Evolutionary conservation across 768 basidiomycete genomes (phyloP), one percentile per base, ranked within the genome.

Genomic region (Thelephora aurantiotincta): DNA sequence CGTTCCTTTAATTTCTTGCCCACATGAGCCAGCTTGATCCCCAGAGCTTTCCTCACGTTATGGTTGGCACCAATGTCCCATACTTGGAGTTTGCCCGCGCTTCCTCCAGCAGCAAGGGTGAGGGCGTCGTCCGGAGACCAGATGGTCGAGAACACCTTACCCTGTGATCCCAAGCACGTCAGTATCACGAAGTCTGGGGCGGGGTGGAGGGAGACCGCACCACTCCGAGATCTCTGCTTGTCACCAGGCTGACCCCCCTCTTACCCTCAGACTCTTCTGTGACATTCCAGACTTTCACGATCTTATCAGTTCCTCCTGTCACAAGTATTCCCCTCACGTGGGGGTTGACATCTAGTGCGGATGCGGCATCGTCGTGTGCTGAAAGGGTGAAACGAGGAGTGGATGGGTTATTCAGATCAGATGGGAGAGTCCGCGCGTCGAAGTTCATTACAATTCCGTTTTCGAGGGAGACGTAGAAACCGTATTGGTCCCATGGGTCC

Each of bases 271-370:
- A 70, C 42, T 78, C 78, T 51, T 85, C 82, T 37, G 67, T 69
- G 43, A 94, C 69, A 58, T 97, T 97, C 96, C 96, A 99, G 3
- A 98, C 71, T 63, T 98, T 97, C 60, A 96, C 88, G 33, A 89
- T 68, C 60, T 93, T 96, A 70, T 98, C 96, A 16, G 83, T 81
- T 2, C 96, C 96, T 16, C 94, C 96, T 0, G 96, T 98, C 14
- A 75, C 89, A 54, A 99, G 69, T 63, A 88, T 93, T 1, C 96
- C 96, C 47, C 77, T 79, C 35, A 98, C 73, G 58, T 89, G 80
- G 3, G 91, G 80, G 60, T 90, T 96, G 52, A 97, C 74, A 60
- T 98, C 96, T 42, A 99, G 68, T 1, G 87, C 80, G 2, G 89
- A 88, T 9, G 78, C 82, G 0, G 91, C 80, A 13, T 90, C 90